These are phyloP conservation scores for Solanum arcanum DNA, from an alignment of 257 asterid genomes.

Conservation along the genomic window DNA sequence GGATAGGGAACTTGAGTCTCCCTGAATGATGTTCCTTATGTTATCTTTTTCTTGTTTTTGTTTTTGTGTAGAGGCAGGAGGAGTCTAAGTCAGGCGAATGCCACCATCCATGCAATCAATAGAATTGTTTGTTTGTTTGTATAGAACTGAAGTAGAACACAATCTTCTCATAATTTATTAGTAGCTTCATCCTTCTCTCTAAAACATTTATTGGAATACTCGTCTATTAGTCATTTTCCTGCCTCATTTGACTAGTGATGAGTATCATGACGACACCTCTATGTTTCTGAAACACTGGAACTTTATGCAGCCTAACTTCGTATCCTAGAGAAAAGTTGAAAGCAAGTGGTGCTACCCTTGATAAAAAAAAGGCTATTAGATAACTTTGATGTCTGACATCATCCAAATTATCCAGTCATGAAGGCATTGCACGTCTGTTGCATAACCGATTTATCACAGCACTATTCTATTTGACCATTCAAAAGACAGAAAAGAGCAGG, in stretches of 20 bases:
- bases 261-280: neutral
- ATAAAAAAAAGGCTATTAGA: neutral
- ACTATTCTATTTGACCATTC: neutral
- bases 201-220: neutral
- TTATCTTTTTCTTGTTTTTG: neutral
- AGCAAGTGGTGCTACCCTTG: neutral
- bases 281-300: neutral
- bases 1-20: neutral
- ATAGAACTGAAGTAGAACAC: neutral
- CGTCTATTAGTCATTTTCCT: neutral
- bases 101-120: neutral
- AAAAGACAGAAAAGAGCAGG: neutral
- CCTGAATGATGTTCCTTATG: neutral
- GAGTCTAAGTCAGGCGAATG: neutral
- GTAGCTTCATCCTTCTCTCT: neutral
- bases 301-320: neutral
- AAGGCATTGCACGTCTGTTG: neutral
- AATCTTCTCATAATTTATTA: neutral
- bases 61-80: neutral
- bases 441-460: neutral
- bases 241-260: neutral
- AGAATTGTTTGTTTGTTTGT: neutral
- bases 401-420: neutral
- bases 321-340: neutral
- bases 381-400: neutral